Evolutionary conservation across 331 rosid species (phyloP).

Genomic region (Telfairia occidentalis): DNA sequence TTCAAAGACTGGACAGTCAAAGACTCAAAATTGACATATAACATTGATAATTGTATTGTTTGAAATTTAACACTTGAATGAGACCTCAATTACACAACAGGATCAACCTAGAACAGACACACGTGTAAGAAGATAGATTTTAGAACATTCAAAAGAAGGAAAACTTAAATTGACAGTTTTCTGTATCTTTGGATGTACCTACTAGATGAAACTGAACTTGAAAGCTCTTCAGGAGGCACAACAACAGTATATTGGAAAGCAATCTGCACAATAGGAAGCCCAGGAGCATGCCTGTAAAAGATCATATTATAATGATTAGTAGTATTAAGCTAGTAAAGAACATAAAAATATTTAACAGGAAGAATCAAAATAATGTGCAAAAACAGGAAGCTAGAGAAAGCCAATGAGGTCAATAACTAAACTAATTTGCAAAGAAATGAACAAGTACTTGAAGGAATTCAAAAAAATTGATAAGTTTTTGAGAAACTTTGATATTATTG

Average conservation of each 20-base stretch:
- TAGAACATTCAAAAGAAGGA: background rate
- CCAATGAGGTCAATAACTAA: background rate
- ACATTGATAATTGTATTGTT: background rate
- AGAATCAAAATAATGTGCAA: background rate
- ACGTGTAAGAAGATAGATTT: background rate
- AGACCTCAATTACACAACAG: background rate
- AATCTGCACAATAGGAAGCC: conserved; percentile 62
- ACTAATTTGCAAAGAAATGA: background rate
- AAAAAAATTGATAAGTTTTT: background rate
- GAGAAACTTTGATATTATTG: no score
- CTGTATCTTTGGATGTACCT: conserved; percentile 39
- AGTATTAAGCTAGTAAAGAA: conserved; percentile 6
- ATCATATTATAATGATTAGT: conserved; percentile 11
- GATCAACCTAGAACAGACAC: background rate
- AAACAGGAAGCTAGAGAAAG: background rate
- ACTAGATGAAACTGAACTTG: conserved; percentile 33
- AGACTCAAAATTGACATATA: background rate
- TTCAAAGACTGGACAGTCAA: background rate
- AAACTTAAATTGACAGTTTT: background rate
- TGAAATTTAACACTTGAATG: background rate
- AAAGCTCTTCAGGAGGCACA: conserved; percentile 71
- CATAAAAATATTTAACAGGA: background rate
- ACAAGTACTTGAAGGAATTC: background rate
- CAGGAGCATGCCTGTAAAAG: conserved; percentile 49
- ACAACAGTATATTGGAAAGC: conserved; percentile 91